Evolutionary conservation across 306 rosid genomes (phyloP), one percentile per base, ranked within the genome.

Genomic region (Oemleria cerasiformis): DNA sequence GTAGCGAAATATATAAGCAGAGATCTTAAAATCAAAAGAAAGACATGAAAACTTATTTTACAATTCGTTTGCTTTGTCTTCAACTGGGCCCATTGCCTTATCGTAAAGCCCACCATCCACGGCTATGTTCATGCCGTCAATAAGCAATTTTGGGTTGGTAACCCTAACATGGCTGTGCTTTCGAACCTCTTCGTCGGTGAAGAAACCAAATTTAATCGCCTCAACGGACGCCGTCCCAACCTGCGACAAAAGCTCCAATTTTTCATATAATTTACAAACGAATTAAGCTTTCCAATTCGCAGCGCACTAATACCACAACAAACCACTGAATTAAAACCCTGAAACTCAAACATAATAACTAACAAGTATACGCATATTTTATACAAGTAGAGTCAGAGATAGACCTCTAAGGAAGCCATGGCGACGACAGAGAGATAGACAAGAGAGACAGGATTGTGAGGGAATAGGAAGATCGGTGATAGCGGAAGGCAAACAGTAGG

Each of bases 31-130:
- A 63, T 23, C 16, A 51, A n/a, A 50, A 58, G 39, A 12, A 16
- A 10, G 42, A 21, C 9, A 11, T n/a, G 56, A 34, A 41, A 41
- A n/a, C 39, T 50, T 55, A 68, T 84, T 6, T 72, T 80, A 94
- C 96, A 10, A 6, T 57, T 17, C 17, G 10, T 61, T n/a, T 79
- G 63, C 30, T 77, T 70, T 41, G 7, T 88, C 94, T 15, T 79
- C 79, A 0, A 87, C 44, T n/a, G 98, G 89, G 1, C 98, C 97
- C 59, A 91, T 60, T 10, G 96, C 88, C 8, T 92, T 88, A 75
- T 94, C 98, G 79, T 94, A 94, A 20, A 91, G 81, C 16, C 98
- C 98, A 21, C 79, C 86, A 8, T 78, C 63, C 11, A 84, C 81
- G 0, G 97, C 95, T 38, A 72, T 74, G 1, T 51, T 86, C 39